These are phyloP conservation scores for Plasmodium coatneyi DNA, from an alignment of 169 alveolate species.

Conservation along the genomic window DNA sequence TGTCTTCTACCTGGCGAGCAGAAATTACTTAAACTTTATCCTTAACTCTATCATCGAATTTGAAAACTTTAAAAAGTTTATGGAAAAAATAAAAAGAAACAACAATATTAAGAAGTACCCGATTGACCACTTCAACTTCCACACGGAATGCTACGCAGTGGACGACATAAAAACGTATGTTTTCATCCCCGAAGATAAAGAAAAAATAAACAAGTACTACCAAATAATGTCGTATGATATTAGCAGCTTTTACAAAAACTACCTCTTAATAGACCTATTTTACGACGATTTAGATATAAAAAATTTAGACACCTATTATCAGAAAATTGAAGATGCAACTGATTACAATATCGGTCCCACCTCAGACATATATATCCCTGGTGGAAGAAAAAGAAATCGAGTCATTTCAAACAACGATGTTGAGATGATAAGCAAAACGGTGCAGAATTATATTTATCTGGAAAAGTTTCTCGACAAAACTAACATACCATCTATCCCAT, in stretches of 20 bases:
- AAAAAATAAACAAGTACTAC: not conserved
- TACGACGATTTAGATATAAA: constrained; percentile 33
- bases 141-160: constrained; percentile 24
- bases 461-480: constrained; percentile 27
- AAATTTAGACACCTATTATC: constrained; percentile 16
- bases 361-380: not conserved
- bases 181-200: not conserved
- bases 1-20: constrained; percentile 14
- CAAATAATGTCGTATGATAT: constrained; percentile 7
- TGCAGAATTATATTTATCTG: constrained; percentile 50
- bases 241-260: constrained; percentile 28
- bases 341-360: not conserved
- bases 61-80: constrained; percentile 54
- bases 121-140: constrained; percentile 28
- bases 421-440: not conserved
- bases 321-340: not conserved
- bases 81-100: not conserved
- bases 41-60: constrained; percentile 53
- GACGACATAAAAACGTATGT: constrained; percentile 37
- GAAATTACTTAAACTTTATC: constrained; percentile 59
- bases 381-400: not conserved
- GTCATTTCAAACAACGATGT: not conserved
- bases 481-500: constrained; percentile 59
- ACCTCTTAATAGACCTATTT: constrained; percentile 22
- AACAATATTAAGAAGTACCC: constrained; percentile 3